A percentile compares a stretch with the other conserved stretches of the same genome.
These are phyloP conservation scores for Neurospora intermedia DNA, from an alignment of 495 filamentous ascomycete species.

Conservation along the genomic window DNA sequence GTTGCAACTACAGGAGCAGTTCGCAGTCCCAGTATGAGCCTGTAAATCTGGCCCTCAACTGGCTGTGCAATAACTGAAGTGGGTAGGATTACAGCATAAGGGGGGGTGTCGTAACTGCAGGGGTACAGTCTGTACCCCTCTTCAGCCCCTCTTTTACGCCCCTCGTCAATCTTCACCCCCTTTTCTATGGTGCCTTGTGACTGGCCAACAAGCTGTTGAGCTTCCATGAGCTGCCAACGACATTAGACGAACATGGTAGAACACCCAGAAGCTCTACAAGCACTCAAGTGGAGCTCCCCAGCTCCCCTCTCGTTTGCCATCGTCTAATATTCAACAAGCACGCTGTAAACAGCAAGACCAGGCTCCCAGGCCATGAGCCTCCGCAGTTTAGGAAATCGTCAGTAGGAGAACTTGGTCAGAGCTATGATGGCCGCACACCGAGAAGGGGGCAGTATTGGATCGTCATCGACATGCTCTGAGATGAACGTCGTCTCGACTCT, in stretches of 20 bases:
- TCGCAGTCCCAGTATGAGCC: too few relatives aligned
- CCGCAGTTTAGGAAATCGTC: too few relatives aligned
- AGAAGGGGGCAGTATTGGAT: neutral
- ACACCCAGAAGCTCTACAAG: neutral
- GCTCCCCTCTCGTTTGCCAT: neutral
- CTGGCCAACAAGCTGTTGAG: neutral
- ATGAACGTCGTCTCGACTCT: neutral
- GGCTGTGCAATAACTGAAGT: too few relatives aligned
- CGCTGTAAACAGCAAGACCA: too few relatives aligned
- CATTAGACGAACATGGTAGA: neutral
- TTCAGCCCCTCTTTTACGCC: neutral
- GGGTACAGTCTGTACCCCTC: neutral
- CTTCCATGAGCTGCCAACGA: neutral
- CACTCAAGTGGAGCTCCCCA: neutral
- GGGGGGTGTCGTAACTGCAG: too few relatives aligned
- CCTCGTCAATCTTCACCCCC: neutral
- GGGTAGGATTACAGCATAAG: too few relatives aligned
- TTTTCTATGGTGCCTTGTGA: neutral
- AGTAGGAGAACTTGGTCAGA: neutral
- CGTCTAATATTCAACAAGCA: neutral
- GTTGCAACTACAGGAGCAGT: too few relatives aligned
- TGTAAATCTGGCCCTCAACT: too few relatives aligned
- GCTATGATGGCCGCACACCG: neutral
- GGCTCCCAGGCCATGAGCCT: too few relatives aligned
- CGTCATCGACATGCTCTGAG: neutral